Evolutionary conservation across 345 rosid species (phyloP).

Genomic region (Fremontodendron californicum): DNA sequence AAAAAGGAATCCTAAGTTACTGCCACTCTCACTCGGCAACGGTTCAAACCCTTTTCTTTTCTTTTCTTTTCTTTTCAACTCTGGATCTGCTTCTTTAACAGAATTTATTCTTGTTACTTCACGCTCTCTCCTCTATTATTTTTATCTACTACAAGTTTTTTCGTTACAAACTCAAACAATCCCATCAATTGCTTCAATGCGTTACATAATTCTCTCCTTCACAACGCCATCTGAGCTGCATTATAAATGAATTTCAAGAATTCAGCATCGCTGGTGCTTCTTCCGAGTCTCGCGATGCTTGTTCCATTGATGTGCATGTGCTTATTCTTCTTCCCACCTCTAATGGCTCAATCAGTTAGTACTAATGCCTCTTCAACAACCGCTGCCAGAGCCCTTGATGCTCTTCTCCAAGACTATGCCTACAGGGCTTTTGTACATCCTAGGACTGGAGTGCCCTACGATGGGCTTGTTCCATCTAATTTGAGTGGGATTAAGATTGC

Average conservation of each 20-base stretch:
- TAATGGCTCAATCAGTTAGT: constrained; percentile 32
- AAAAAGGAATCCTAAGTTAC: neutral
- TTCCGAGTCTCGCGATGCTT: constrained; percentile 52
- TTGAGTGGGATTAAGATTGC: constrained; percentile 66
- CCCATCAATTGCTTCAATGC: constrained; percentile 10
- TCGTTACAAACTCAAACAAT: constrained; percentile 7
- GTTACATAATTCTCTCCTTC: constrained; percentile 9
- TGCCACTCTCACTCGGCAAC: neutral
- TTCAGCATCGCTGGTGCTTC: constrained; percentile 63
- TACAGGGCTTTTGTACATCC: constrained; percentile 64
- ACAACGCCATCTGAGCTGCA: constrained; percentile 20
- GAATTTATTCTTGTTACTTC: neutral
- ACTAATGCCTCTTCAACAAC: constrained; percentile 4
- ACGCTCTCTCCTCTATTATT: neutral
- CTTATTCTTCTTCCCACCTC: constrained; percentile 24
- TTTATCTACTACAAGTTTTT: neutral
- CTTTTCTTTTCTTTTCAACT: neutral
- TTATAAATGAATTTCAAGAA: constrained; percentile 23
- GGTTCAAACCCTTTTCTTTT: neutral
- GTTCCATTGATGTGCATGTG: constrained; percentile 21
- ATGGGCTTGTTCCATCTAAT: constrained; percentile 56
- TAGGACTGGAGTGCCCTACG: constrained; percentile 62
- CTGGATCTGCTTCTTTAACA: constrained; percentile 13
- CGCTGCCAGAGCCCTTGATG: constrained; percentile 52
- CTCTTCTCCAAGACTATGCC: constrained; percentile 87